Evolutionary conservation across 257 asterid species (phyloP), one percentile per base, ranked within the genome.

Genomic region (Nemophila menziesii): DNA sequence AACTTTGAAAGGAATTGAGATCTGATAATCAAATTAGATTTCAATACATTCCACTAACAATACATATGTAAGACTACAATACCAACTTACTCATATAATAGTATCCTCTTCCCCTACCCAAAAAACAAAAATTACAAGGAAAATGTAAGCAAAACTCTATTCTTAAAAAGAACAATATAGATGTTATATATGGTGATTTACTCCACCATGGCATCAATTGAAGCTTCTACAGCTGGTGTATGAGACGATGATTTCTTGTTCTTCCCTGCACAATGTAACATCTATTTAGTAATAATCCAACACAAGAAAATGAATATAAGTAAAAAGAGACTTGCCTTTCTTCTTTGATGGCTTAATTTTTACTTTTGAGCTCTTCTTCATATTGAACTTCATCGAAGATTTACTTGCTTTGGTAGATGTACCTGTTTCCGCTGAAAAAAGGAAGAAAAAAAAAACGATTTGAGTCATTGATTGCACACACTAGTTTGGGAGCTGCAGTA

Each of bases 301-400:
- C 36, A 29, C 12, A 7, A 29, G 36, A 29, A 23, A 22, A 16
- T 10, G 23, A 20, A 16, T 22, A 17, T n/a, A 38, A 23, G 22
- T 16, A n/a, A 8, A 50, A 5, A 24, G 46, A n/a, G 29, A 46
- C 49, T 56, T 46, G 72, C 94, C 89, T 76, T 68, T 75, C 71
- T 66, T 69, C 73, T 74, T 73, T 61, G 67, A 44, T 22, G 56
- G 92, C 71, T 63, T 73, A 20, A 70, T 26, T 74, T 55, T 67
- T 43, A 77, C 49, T 49, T 60, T 77, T 42, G 87, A 46, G 44
- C 75, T 60, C 66, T 74, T 83, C 77, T 80, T 84, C 79, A 84
- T 66, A 5, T 71, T 67, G 49, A 84, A 84, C 48, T 60, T 67
- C 51, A 55, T 55, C 1, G 76, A 23, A 36, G 72, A 2, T 44